phyloP scores from a whole-genome alignment of 495 filamentous ascomycete species.

The Hypoxylon subgilvum region DNA sequence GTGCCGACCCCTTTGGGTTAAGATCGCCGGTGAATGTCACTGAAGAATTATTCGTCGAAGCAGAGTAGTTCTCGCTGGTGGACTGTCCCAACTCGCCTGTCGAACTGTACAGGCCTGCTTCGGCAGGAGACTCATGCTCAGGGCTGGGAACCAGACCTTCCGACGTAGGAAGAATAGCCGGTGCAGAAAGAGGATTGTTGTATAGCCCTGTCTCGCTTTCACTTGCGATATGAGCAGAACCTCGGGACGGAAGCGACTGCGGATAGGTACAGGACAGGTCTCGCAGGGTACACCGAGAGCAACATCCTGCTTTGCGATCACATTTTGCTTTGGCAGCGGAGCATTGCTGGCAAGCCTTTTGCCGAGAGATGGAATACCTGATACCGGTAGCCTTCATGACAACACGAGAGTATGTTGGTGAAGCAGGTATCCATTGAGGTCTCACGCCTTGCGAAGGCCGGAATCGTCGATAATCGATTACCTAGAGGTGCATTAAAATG shows the following conservation, averaged over 20 bases:
- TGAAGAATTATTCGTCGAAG: not conserved
- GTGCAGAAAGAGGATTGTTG: constrained; percentile 1
- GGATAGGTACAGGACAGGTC: constrained; percentile 28
- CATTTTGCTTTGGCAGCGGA: constrained; percentile 52
- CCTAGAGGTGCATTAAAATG: too few species aligned
- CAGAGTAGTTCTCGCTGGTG: not conserved
- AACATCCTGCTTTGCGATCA: constrained; percentile 44
- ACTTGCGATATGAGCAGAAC: not conserved
- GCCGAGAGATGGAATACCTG: constrained; percentile 50
- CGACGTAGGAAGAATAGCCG: constrained; percentile 1
- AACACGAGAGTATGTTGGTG: not conserved
- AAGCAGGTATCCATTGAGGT: constrained; percentile 46
- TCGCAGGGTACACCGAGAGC: constrained; percentile 42
- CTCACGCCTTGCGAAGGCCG: too few species aligned
- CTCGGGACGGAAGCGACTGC: not conserved
- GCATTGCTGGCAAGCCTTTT: constrained; percentile 54
- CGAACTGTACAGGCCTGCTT: not conserved
- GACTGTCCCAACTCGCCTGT: not conserved
- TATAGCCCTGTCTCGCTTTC: not conserved
- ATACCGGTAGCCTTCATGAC: constrained; percentile 41
- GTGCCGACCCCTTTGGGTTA: not conserved
- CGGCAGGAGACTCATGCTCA: not conserved
- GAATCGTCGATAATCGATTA: too few species aligned
- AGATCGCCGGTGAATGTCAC: constrained; percentile 1
- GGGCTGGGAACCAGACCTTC: constrained; percentile 5